phyloP scores from a whole-genome alignment of 441 rosid species.

The Gossypium davidsonii region DNA sequence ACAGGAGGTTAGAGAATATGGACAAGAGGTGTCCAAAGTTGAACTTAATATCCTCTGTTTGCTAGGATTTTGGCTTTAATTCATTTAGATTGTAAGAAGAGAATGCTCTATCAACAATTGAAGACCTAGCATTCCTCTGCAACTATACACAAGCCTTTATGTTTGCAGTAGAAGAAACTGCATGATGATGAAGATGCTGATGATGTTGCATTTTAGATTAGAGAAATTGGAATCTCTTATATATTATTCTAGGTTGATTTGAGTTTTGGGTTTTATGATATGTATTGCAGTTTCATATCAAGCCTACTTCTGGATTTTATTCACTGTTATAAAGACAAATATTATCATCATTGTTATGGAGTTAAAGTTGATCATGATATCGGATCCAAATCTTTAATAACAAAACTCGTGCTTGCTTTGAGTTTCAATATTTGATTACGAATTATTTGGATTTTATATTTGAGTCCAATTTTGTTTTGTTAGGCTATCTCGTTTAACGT shows the following conservation, averaged over 20 bases:
- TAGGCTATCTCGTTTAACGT: too few relatives aligned
- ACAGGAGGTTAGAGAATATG: neutral
- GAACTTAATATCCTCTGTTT: neutral
- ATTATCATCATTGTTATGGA: too few relatives aligned
- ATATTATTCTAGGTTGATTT: neutral
- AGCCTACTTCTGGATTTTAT: neutral
- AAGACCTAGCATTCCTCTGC: neutral
- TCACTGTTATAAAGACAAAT: too few relatives aligned
- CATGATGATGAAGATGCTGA: neutral
- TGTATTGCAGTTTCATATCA: neutral
- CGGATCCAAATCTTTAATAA: too few relatives aligned
- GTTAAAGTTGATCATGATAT: too few relatives aligned
- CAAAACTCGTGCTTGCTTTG: too few relatives aligned
- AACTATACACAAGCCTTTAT: neutral
- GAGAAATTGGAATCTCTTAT: neutral
- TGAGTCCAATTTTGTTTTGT: too few relatives aligned
- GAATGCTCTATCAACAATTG: neutral
- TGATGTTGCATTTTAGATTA: neutral
- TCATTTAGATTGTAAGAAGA: neutral
- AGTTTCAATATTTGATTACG: too few relatives aligned
- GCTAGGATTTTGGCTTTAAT: constrained; percentile 4
- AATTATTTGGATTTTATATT: too few relatives aligned
- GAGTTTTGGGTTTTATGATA: neutral
- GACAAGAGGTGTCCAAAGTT: neutral
- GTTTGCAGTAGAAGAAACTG: neutral